Base-by-base conservation (phyloP, 768 basidiomycete genomes). In the Royoungia palumana region DNA sequence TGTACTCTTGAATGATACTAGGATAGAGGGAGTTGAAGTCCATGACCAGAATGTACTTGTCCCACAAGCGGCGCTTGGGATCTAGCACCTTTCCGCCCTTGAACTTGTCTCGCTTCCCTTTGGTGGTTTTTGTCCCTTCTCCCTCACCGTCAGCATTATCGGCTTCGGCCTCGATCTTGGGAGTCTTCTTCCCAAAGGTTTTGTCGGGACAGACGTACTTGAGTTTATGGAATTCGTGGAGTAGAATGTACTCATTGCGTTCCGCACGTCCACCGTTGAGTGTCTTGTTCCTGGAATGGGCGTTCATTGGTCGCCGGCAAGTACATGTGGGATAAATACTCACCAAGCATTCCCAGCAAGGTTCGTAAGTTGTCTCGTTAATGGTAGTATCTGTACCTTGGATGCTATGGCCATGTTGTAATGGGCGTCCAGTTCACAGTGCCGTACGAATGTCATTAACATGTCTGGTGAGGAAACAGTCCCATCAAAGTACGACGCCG, bases 21-120 rank as follows among this genome's bases (percentile, higher is more conserved):
- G 96, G 96, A 65, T 99, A 99, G 47, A 99, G 76, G 52, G 94
- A 96, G 70, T 99, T 99, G 83, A 98, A 99, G 68, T 99, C 96
- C 96, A 99, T 99, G 69, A 99, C 96, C 16, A 99, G 78, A 68
- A 98, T 89, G 64, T 78, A 96, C 59, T 85, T 94, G 73, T 98
- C 96, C 90, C 92, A 98, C 35, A 99, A 73, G 11, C 94, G 92
- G 46, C 90, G 77, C 71, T 96, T 94, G 2, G 96, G 96, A 50
- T 96, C 91, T 55, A 99, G 94, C 17, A 99, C 96, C 44, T 98
- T 77, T 68, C 96, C 96, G 66, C 96, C 96, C 71, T 98, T 96
- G 74, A 92, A 99, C 71, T 97, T 98, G 71, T 97, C 95, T 43
- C 83, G 82, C 63, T 86, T 90, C 36, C 75, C 72, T 59, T 90